Conservation (phyloP, 192 early-diverging fungal species). For the Ramicandelaber brevisporus region DNA sequence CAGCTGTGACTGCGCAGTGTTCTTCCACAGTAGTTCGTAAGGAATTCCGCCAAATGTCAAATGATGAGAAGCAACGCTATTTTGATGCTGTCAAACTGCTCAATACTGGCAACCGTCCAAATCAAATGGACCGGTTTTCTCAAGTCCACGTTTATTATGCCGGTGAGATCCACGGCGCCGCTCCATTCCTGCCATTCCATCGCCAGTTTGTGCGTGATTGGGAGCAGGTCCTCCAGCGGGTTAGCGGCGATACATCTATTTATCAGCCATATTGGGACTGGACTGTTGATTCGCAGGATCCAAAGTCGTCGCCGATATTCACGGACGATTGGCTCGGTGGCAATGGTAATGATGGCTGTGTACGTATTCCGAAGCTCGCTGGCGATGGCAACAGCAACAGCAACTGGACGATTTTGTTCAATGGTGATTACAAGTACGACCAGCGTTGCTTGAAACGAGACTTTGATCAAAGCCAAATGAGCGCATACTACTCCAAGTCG, state of each 20-base stretch:
- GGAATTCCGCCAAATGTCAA: conserved; percentile 1
- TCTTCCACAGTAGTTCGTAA: no score
- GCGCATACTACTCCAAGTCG: no score
- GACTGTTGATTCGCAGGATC: conserved; percentile 15
- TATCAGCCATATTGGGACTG: conserved; percentile 23
- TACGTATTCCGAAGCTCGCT: no score
- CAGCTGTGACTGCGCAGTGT: no score
- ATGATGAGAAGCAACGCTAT: neutral
- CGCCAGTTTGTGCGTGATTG: conserved; percentile 20
- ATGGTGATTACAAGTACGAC: no score
- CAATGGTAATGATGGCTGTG: no score
- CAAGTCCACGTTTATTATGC: conserved; percentile 10
- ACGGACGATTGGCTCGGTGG: conserved; percentile 17
- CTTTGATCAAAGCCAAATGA: no score
- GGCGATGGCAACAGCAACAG: no score
- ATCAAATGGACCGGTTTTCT: neutral
- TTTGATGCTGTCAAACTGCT: conserved; percentile 1
- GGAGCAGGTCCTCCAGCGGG: conserved; percentile 12
- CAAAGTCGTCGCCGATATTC: conserved; percentile 9
- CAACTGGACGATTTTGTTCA: no score
- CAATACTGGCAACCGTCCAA: conserved; percentile 1
- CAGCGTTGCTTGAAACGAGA: no score
- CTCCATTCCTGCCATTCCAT: conserved; percentile 25
- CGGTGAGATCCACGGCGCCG: conserved; percentile 15
- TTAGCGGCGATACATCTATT: conserved; percentile 8